Base-by-base conservation (phyloP, 768 basidiomycete species). In the Tylopilus plumbeoviolaceoides region DNA sequence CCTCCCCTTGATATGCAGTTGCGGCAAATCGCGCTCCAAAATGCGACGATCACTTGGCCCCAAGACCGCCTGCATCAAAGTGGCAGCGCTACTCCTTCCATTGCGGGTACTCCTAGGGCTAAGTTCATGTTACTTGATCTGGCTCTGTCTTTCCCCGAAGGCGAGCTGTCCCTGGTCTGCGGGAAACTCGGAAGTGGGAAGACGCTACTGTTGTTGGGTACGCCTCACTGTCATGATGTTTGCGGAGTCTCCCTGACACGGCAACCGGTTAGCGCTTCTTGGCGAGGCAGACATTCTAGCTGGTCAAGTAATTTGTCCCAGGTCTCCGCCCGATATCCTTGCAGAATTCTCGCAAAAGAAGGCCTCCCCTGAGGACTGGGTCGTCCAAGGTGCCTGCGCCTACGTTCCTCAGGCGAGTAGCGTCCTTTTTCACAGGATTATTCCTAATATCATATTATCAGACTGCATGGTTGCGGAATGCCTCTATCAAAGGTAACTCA, bases 171-270 rank as follows among this genome's bases (percentile, higher is more conserved):
- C 2, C 76, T 97, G 15, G 79, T 97, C 17, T 94, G 91, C 62
- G 94, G 94, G 2, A 91, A 92, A 63, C 75, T 95, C 10, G 93
- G 91, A 4, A 87, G 87, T 17, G 93, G 94, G 25, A 97, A 95
- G 72, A 89, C 92, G 0, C 72, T 97, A 7, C 66, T 95, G 28
- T 71, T 95, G n/a, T 75, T 88, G 30, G 78, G 88, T 79, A 57
- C 5, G 65, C 48, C 5, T 40, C 23, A 20, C 17, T 18, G 25
- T 31, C 20, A 42, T 23, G 14, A n/a, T 36, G 5, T 8, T 3
- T 7, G 9, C 50, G 10, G 31, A 36, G n/a, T 44, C n/a, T 23
- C 40, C 18, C 51, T 63, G 59, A 63, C 44, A 20, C 45, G 18
- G 52, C 12, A 5, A 23, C 40, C 7, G 14, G 51, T 46, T 58